Percentiles rank a stretch among this genome's conserved stretches.
phyloP scores from a whole-genome alignment of 805 yeast genomes.

The Yarrowia porcina region DNA sequence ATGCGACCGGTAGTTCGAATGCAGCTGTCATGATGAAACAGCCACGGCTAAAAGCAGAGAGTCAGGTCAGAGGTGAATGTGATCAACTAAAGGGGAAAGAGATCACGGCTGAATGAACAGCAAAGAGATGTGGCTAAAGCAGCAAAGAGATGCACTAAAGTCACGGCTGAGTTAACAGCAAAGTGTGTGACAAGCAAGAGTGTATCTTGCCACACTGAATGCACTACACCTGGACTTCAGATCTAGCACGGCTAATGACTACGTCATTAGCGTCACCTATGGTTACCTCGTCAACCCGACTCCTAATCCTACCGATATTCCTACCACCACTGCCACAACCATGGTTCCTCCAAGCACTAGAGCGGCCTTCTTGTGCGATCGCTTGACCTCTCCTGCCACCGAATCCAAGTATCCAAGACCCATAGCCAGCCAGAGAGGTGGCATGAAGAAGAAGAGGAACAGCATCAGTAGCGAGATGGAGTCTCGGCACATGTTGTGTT shows the following conservation, averaged over 20 bases:
- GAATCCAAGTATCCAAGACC: slow-evolving; percentile 41
- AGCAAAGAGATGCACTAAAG: too few species aligned
- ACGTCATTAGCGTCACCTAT: too few species aligned
- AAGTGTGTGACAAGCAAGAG: too few species aligned
- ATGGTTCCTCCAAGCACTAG: slow-evolving; percentile 35
- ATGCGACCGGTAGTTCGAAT: background rate
- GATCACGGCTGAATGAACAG: background rate
- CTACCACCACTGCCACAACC: slow-evolving; percentile 10
- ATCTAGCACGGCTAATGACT: too few species aligned
- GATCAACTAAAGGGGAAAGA: background rate
- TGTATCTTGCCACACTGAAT: too few species aligned
- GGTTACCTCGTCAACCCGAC: slow-evolving; percentile 21
- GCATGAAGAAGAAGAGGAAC: slow-evolving; percentile 32
- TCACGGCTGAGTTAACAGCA: background rate
- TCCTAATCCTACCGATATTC: slow-evolving; percentile 24
- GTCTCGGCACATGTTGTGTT: slow-evolving; percentile 4
- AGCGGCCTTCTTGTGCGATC: slow-evolving; percentile 36
- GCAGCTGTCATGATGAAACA: background rate
- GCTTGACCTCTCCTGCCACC: slow-evolving; percentile 37
- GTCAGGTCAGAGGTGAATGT: background rate
- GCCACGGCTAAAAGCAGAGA: background rate
- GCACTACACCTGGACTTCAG: too few species aligned
- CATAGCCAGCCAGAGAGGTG: slow-evolving; percentile 42
- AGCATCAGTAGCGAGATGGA: slow-evolving; percentile 14
- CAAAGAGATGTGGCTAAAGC: background rate